phyloP scores from a whole-genome alignment of 1,139 yeast genomes.

The Kodamaea ohmeri region DNA sequence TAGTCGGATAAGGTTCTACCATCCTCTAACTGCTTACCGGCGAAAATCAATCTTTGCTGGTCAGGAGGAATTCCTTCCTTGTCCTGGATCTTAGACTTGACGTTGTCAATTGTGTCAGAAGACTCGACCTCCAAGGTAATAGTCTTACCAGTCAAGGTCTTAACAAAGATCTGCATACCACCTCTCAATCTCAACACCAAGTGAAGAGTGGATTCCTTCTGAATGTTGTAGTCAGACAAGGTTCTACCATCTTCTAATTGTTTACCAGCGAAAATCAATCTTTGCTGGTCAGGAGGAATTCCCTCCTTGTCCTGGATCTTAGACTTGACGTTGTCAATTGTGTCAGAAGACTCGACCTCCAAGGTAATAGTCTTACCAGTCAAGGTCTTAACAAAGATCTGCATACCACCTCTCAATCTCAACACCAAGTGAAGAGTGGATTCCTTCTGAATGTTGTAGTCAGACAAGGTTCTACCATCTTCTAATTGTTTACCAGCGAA shows the following conservation, averaged over 20 bases:
- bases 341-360: conserved; percentile 93
- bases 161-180: conserved; percentile 52
- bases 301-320: conserved; percentile 95
- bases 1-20: conserved; percentile 90
- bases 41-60: conserved; percentile 90
- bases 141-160: conserved; percentile 86
- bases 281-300: conserved; percentile 93
- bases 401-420: conserved; percentile 56
- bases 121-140: conserved; percentile 94
- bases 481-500: conserved; percentile 94
- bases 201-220: conserved; percentile 88
- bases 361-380: conserved; percentile 91
- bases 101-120: conserved; percentile 91
- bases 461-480: conserved; percentile 89
- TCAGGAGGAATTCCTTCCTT: conserved; percentile 95
- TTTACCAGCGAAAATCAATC: conserved; percentile 91
- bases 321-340: conserved; percentile 90
- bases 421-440: conserved; percentile 84
- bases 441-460: conserved; percentile 95
- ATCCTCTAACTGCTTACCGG: conserved; percentile 93
- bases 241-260: conserved; percentile 94
- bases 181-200: conserved; percentile 76
- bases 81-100: conserved; percentile 91
- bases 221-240: conserved; percentile 89
- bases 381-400: conserved; percentile 70